Conservation (phyloP, 2,329 filamentous ascomycete species). For the Ramichloridium luteum region DNA sequence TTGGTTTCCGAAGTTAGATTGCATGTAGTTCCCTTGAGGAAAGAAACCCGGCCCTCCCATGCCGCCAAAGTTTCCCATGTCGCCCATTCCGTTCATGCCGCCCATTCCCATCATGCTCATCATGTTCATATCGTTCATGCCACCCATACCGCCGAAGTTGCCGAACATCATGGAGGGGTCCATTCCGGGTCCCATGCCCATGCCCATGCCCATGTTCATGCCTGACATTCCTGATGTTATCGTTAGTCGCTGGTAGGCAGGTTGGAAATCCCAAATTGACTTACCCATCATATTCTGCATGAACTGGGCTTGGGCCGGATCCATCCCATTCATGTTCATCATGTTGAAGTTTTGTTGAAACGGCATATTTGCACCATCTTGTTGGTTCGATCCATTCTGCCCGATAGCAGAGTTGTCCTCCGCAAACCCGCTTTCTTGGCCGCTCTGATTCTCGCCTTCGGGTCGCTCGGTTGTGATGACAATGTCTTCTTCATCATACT, state of each 20-base stretch:
- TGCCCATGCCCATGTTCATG: slow-evolving; percentile 30
- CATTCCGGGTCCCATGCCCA: slow-evolving; percentile 44
- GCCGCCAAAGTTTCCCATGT: slow-evolving; percentile 39
- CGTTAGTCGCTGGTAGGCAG: neutral
- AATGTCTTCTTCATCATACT: slow-evolving; percentile 19
- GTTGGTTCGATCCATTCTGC: slow-evolving; percentile 9
- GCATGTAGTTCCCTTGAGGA: slow-evolving; percentile 41
- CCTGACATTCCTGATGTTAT: neutral
- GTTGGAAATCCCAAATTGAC: neutral
- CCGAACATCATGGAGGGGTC: slow-evolving; percentile 23
- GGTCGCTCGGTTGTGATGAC: slow-evolving; percentile 23
- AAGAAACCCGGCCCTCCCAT: slow-evolving; percentile 58
- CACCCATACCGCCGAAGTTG: slow-evolving; percentile 47
- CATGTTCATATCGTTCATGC: slow-evolving; percentile 22
- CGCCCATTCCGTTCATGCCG: slow-evolving; percentile 50
- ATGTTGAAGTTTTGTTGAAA: slow-evolving; percentile 7
- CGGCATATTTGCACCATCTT: slow-evolving; percentile 5
- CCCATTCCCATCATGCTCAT: slow-evolving; percentile 38
- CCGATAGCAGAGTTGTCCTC: slow-evolving; percentile 10
- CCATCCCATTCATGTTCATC: neutral
- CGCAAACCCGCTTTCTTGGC: slow-evolving; percentile 7
- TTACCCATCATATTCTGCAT: slow-evolving; percentile 1
- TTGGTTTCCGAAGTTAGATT: slow-evolving; percentile 26
- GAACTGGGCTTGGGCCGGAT: neutral
- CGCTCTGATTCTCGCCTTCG: slow-evolving; percentile 11